These are phyloP conservation scores for Coniochaeta prunicola DNA, from an alignment of 2,329 filamentous ascomycete species.

Conservation along the genomic window DNA sequence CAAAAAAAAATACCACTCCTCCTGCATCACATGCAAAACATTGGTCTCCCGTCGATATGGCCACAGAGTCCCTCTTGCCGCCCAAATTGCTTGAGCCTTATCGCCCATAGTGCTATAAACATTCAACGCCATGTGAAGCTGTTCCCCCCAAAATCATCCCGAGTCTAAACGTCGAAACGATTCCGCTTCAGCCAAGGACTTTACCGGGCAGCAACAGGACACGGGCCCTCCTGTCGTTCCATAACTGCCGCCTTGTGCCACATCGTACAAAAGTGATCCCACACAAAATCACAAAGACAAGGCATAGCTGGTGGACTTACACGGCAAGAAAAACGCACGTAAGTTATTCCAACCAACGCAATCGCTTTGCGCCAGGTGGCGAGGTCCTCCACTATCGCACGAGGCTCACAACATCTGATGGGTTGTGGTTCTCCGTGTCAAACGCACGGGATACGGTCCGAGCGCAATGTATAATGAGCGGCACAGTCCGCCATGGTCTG, in stretches of 20 bases:
- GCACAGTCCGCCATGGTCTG: not conserved
- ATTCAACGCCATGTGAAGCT: not conserved
- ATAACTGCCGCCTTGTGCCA: not conserved
- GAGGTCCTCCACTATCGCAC: not conserved
- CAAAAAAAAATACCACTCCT: not conserved
- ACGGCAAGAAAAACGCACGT: not conserved
- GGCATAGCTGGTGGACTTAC: not conserved
- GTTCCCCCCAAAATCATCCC: not conserved
- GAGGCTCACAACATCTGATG: not conserved
- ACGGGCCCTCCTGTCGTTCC: not conserved
- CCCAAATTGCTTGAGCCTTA: not conserved
- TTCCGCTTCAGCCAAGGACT: not conserved
- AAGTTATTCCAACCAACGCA: not conserved
- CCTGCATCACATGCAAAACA: not conserved
- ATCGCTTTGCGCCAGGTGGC: not conserved
- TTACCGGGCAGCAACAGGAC: not conserved
- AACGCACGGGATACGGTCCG: not conserved
- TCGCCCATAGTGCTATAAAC: not conserved
- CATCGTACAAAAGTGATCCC: not conserved
- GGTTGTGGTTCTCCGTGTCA: not conserved
- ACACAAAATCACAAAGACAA: not conserved
- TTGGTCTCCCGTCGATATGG: not conserved
- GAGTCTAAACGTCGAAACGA: not conserved
- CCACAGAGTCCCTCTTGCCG: not conserved
- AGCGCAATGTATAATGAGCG: not conserved